Base-by-base conservation (phyloP, 371 early-diverging fungal species). In the Mucor plumbeus region DNA sequence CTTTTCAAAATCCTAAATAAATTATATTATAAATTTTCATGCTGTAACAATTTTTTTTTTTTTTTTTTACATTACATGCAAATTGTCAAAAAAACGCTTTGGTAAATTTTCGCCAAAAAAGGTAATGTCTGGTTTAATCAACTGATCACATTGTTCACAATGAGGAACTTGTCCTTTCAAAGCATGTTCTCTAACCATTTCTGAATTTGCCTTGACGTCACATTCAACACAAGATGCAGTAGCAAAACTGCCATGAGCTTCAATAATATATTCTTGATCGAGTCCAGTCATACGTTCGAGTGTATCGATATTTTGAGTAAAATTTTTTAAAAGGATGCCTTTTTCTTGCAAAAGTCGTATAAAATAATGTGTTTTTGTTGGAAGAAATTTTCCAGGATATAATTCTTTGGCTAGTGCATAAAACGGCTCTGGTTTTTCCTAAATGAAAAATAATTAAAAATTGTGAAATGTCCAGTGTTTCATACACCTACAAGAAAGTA, bases 271-370 rank as follows among this genome's bases (percentile, higher is more conserved):
- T 0, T 90, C 87, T 11, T 85, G 86, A 11, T 82, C 78, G 5
- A 97, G 68, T 4, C 96, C 97, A 4, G 96, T 90, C 8, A 90
- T 73, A 21, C 94, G 86, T 77, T 97, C 99, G n/a, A 97, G 80
- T 44, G 92, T 94, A 82, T 97, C 99, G 61, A 97, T 97, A 70
- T 98, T 98, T 74, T 97, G 97, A 10, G 99, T 96, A 78, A 93
- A 97, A 60, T 93, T 91, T 50, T 95, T 83, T 39, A 92, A 76
- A 31, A 98, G 73, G 21, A 94, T 39, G 0, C 87, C 83, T 69
- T 92, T 91, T 38, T 92, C 85, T 33, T 87, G 88, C 33, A 98
- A 73, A 43, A 96, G 79, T 14, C 82, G 81, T 39, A 97, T 85
- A 71, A 98, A 94, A 67, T 92, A 92, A 72, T 98, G 98, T 7